phyloP scores from a whole-genome alignment of 306 rosid species.

The Mimosa pudica region DNA sequence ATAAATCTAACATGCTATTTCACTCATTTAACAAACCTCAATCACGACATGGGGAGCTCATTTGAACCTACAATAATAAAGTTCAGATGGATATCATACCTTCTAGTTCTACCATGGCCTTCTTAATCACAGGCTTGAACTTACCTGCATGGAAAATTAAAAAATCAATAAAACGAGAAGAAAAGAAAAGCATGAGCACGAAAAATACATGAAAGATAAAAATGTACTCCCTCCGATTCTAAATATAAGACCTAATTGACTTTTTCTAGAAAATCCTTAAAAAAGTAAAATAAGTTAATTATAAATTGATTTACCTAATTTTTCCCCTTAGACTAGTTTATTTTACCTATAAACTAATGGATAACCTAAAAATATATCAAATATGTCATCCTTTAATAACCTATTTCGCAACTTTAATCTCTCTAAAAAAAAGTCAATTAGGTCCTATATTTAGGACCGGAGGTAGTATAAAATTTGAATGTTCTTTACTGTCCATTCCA shows the following conservation, averaged over 20 bases:
- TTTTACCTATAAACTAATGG: too few relatives aligned
- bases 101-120: slow-evolving; percentile 99
- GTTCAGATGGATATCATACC: slow-evolving; percentile 48
- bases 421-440: too few relatives aligned
- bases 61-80: not conserved
- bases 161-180: slow-evolving; percentile 17
- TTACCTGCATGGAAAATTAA: slow-evolving; percentile 65
- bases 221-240: not conserved
- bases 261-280: too few relatives aligned
- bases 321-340: too few relatives aligned
- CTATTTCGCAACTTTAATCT: too few relatives aligned
- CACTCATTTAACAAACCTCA: not conserved
- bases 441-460: too few relatives aligned
- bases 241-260: too few relatives aligned
- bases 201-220: not conserved
- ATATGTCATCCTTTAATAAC: too few relatives aligned
- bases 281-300: too few relatives aligned
- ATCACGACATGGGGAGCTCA: not conserved
- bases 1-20: slow-evolving; percentile 3
- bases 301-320: too few relatives aligned
- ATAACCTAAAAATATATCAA: too few relatives aligned
- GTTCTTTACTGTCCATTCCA: slow-evolving; percentile 22
- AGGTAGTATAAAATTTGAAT: too few relatives aligned
- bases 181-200: slow-evolving; percentile 25
- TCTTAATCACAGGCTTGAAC: slow-evolving; percentile 98